Evolutionary conservation across 2,329 filamentous ascomycete genomes (phyloP).

Genomic region (Drechmeria coniospora): DNA sequence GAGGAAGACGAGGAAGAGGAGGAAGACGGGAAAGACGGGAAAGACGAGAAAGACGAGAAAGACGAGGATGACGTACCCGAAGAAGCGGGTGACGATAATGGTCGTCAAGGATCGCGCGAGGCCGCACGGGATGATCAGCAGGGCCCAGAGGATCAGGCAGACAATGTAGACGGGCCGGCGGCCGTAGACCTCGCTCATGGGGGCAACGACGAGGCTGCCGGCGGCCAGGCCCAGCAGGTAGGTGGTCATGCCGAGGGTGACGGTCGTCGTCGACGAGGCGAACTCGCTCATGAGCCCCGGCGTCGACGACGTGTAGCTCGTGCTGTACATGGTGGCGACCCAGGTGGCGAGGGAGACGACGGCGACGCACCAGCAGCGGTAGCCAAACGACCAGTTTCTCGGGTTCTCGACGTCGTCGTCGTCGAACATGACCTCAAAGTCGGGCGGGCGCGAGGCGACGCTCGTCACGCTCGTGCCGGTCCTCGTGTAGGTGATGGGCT

Average conservation of each 20-base stretch:
- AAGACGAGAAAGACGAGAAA: too few relatives aligned
- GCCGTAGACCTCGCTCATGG: slow-evolving; percentile 56
- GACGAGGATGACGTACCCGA: slow-evolving; percentile 44
- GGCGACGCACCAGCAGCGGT: slow-evolving; percentile 26
- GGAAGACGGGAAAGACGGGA: not conserved
- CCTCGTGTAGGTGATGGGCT: slow-evolving; percentile 28
- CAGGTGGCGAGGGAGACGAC: slow-evolving; percentile 30
- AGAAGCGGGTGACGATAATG: slow-evolving; percentile 59
- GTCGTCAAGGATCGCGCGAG: slow-evolving; percentile 51
- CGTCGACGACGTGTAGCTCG: slow-evolving; percentile 60
- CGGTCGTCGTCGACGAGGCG: slow-evolving; percentile 38
- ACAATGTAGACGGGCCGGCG: slow-evolving; percentile 53
- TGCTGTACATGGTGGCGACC: slow-evolving; percentile 56
- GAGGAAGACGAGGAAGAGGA: too few relatives aligned
- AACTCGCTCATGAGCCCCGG: slow-evolving; percentile 56
- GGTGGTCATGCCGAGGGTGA: slow-evolving; percentile 62
- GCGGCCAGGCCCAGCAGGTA: slow-evolving; percentile 62
- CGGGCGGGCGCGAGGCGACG: slow-evolving; percentile 29
- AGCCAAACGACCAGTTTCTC: slow-evolving; percentile 47
- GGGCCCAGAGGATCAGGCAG: slow-evolving; percentile 46
- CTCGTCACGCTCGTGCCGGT: slow-evolving; percentile 27
- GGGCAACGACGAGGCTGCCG: slow-evolving; percentile 59
- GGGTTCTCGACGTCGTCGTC: slow-evolving; percentile 50
- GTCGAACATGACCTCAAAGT: slow-evolving; percentile 61
- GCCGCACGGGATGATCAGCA: slow-evolving; percentile 58